phyloP scores from a whole-genome alignment of 2,329 filamentous ascomycete genomes.

The Paecilomyces sp. region DNA sequence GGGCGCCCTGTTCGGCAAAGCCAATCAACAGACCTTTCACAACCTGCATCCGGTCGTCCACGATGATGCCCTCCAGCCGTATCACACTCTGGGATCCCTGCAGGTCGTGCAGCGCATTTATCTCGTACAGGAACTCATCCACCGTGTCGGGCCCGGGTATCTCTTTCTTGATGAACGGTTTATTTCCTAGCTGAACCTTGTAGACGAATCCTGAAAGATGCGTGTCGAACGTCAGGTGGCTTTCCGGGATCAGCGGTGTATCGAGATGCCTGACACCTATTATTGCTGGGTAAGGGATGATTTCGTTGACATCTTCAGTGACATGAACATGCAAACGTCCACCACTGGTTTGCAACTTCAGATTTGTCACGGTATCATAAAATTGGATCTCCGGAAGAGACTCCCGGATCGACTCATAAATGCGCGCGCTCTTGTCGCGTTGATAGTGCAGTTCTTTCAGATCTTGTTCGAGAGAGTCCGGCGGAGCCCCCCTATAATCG shows the following conservation, averaged over 20 bases:
- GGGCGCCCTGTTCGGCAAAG: constrained; percentile 76
- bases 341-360: constrained; percentile 84
- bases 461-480: constrained; percentile 78
- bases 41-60: constrained; percentile 64
- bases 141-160: constrained; percentile 93
- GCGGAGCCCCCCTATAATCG: constrained; percentile 76
- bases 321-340: constrained; percentile 91
- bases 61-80: constrained; percentile 76
- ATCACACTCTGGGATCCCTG: constrained; percentile 70
- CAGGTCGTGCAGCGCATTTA: constrained; percentile 83
- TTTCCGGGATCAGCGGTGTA: constrained; percentile 54
- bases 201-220: constrained; percentile 98
- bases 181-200: constrained; percentile 66
- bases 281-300: constrained; percentile 74
- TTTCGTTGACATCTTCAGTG: constrained; percentile 94
- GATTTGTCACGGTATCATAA: constrained; percentile 90
- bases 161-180: constrained; percentile 87
- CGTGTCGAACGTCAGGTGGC: constrained; percentile 73
- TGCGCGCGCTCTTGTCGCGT: constrained; percentile 83
- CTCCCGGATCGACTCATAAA: constrained; percentile 90
- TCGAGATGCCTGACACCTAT: constrained; percentile 66
- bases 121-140: constrained; percentile 95
- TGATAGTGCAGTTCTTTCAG: constrained; percentile 72
- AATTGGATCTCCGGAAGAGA: constrained; percentile 92
- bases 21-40: constrained; percentile 88